A percentile compares a stretch with the other conserved stretches of the same genome.
These are phyloP conservation scores for Marasmius fiardii DNA, from an alignment of 1,284 basidiomycete genomes.

Conservation along the genomic window DNA sequence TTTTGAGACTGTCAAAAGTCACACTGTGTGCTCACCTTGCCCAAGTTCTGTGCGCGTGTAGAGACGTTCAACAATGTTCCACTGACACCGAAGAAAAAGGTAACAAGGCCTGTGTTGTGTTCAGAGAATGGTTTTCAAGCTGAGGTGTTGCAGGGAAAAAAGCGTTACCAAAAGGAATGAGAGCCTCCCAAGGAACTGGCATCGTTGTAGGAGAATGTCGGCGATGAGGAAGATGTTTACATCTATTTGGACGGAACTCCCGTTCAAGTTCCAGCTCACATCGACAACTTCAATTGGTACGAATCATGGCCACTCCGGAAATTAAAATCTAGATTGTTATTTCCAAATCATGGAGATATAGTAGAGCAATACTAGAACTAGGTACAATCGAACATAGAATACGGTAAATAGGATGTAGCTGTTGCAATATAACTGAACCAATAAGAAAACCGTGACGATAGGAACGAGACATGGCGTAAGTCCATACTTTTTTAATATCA, in stretches of 20 bases:
- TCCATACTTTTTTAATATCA: too few relatives aligned
- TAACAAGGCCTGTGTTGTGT: slow-evolving; percentile 65
- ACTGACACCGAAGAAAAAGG: slow-evolving; percentile 84
- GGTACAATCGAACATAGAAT: too few relatives aligned
- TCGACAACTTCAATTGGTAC: too few relatives aligned
- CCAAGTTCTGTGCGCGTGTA: slow-evolving; percentile 78
- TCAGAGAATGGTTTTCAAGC: slow-evolving; percentile 2
- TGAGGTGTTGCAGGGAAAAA: slow-evolving; percentile 12
- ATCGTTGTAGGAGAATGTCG: neutral
- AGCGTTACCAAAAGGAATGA: slow-evolving; percentile 83
- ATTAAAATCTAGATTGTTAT: too few relatives aligned
- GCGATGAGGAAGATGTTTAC: neutral
- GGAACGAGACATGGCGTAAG: too few relatives aligned
- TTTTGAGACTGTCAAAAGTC: neutral
- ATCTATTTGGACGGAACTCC: neutral
- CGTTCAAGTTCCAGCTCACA: neutral
- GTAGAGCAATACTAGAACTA: too few relatives aligned
- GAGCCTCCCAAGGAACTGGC: slow-evolving; percentile 57
- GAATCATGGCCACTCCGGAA: too few relatives aligned
- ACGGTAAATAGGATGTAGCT: too few relatives aligned
- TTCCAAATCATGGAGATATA: too few relatives aligned
- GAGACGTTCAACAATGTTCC: slow-evolving; percentile 83
- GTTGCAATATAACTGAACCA: too few relatives aligned
- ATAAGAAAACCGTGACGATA: too few relatives aligned
- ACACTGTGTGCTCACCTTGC: slow-evolving; percentile 63